These are phyloP conservation scores for Neodidymelliopsis sp. DNA, from an alignment of 2,329 filamentous ascomycete genomes.

Conservation along the genomic window DNA sequence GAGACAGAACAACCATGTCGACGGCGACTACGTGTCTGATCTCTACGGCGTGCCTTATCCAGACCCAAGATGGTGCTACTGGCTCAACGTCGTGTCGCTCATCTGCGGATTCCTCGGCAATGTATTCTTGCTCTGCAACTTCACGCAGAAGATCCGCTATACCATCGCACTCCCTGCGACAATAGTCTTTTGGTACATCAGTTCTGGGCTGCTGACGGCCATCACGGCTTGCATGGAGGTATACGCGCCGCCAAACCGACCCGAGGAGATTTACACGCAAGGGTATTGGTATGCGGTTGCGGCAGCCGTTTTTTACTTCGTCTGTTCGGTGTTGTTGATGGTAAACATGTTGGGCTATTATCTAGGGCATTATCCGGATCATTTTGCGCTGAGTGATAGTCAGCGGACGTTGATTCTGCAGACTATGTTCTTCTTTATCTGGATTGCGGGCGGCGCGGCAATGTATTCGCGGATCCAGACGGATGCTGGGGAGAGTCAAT, in stretches of 20 bases:
- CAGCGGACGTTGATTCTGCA: constrained; percentile 91
- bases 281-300: constrained; percentile 88
- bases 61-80: constrained; percentile 70
- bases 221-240: constrained; percentile 71
- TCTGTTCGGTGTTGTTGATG: constrained; percentile 78
- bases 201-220: constrained; percentile 69
- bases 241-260: constrained; percentile 60
- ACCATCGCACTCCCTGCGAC: constrained; percentile 82
- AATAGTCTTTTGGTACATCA: constrained; percentile 78
- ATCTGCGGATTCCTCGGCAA: constrained; percentile 80
- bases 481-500: constrained; percentile 55
- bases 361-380: constrained; percentile 76
- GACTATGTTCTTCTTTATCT: constrained; percentile 84
- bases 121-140: constrained; percentile 83
- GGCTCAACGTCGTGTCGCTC: constrained; percentile 80
- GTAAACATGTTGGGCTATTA: constrained; percentile 82
- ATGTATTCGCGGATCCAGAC: constrained; percentile 75
- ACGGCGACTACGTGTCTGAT: constrained; percentile 59
- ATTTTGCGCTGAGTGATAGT: constrained; percentile 78
- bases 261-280: constrained; percentile 71
- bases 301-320: constrained; percentile 78
- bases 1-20: constrained; percentile 66
- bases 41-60: constrained; percentile 63
- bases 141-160: constrained; percentile 81
- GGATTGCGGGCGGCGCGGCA: constrained; percentile 78